Percentiles rank a stretch among this genome's conserved stretches.
Conservation (phyloP, 257 asterid species). For the Ilex aquifolium region DNA sequence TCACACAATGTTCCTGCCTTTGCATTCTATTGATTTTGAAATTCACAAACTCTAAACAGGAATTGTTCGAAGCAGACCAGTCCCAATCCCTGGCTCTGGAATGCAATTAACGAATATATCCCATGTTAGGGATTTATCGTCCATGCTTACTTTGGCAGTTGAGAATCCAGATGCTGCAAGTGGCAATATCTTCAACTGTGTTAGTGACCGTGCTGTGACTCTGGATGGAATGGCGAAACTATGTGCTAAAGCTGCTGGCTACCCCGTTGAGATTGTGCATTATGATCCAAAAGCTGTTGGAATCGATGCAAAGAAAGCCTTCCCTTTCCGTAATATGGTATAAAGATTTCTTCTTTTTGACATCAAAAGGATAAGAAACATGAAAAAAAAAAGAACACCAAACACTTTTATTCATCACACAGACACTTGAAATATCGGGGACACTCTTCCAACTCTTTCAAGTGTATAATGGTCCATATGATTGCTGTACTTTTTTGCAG, state of each 20-base stretch:
- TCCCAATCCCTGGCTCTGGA: conserved; percentile 88
- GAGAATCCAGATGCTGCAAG: conserved; percentile 68
- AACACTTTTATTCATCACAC: too few species aligned
- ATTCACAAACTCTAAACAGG: conserved; percentile 34
- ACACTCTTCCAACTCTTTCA: too few species aligned
- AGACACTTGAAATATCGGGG: too few species aligned
- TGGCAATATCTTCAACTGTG: conserved; percentile 75
- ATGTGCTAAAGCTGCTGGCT: conserved; percentile 79
- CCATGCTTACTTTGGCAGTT: conserved; percentile 73
- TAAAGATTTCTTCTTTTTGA: neutral
- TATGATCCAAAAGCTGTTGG: conserved; percentile 87
- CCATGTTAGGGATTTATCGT: conserved; percentile 83
- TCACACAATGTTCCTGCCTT: conserved; percentile 2
- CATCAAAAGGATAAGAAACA: too few species aligned
- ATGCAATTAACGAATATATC: conserved; percentile 84
- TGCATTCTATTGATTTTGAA: neutral
- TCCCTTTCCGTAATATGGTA: conserved; percentile 97
- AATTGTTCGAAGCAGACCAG: conserved; percentile 75
- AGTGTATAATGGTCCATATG: neutral
- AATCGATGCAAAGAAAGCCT: conserved; percentile 84
- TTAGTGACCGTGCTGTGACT: conserved; percentile 89
- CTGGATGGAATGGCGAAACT: conserved; percentile 87
- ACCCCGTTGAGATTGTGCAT: conserved; percentile 76
- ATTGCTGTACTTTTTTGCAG: conserved; percentile 36
- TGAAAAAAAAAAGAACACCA: too few species aligned